These are phyloP conservation scores for Oryza meridionalis DNA, from an alignment of 176 grass and related monocot species.

Conservation along the genomic window DNA sequence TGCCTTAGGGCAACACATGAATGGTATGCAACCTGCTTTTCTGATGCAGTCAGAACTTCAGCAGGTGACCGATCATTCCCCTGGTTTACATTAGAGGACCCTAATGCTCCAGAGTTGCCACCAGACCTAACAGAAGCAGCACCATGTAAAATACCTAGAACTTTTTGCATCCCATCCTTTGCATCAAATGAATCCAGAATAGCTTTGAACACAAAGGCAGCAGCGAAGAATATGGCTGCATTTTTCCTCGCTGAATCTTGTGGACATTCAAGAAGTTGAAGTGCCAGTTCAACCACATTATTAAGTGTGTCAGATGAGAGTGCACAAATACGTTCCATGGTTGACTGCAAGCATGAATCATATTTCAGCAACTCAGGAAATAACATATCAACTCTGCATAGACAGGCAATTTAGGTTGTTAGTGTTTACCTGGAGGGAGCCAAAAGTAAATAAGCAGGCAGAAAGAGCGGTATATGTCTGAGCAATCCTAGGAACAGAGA, in stretches of 20 bases:
- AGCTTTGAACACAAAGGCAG: slow-evolving; percentile 97
- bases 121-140: slow-evolving; percentile 84
- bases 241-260: slow-evolving; percentile 92
- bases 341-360: slow-evolving; percentile 61
- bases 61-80: slow-evolving; percentile 57
- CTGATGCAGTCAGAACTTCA: slow-evolving; percentile 79
- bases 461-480: slow-evolving; percentile 88
- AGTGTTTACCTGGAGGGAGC: slow-evolving; percentile 86
- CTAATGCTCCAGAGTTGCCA: slow-evolving; percentile 60
- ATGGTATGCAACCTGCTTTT: slow-evolving; percentile 98
- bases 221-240: slow-evolving; percentile 85
- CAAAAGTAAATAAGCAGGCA: slow-evolving; percentile 91
- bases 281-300: slow-evolving; percentile 83
- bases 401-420: neutral
- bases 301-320: slow-evolving; percentile 71
- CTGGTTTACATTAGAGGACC: slow-evolving; percentile 59
- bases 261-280: slow-evolving; percentile 85
- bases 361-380: slow-evolving; percentile 26
- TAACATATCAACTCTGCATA: slow-evolving; percentile 6
- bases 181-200: slow-evolving; percentile 91
- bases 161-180: slow-evolving; percentile 80
- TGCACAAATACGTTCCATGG: slow-evolving; percentile 92
- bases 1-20: slow-evolving; percentile 90
- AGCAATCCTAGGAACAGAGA: slow-evolving; percentile 68
- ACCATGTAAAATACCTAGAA: slow-evolving; percentile 77